Percentiles rank a stretch among this genome's conserved stretches.
Evolutionary conservation across 371 early-diverging fungal species (phyloP).

Genomic region (Mucor sp.): DNA sequence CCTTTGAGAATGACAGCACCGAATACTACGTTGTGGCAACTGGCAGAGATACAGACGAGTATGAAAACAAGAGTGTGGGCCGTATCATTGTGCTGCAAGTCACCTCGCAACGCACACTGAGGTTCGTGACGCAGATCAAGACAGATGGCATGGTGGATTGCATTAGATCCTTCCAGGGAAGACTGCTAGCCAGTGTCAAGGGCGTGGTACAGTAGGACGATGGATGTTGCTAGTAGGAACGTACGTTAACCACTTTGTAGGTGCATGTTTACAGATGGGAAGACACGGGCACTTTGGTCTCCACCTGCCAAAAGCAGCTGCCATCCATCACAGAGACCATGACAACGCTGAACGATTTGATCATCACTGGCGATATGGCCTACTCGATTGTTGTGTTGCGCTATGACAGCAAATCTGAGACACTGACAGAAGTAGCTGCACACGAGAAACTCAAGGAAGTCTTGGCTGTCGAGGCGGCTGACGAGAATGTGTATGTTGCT

Average conservation of each 20-base stretch:
- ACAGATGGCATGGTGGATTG: slow-evolving; percentile 59
- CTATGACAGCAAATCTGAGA: slow-evolving; percentile 56
- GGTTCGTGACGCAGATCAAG: slow-evolving; percentile 37
- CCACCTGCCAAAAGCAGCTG: slow-evolving; percentile 23
- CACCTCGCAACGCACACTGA: slow-evolving; percentile 42
- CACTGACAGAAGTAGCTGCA: slow-evolving; percentile 65
- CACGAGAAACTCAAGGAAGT: slow-evolving; percentile 70
- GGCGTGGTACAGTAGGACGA: slow-evolving; percentile 38
- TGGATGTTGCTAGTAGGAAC: not conserved
- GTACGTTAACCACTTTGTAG: slow-evolving; percentile 4
- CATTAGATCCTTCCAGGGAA: slow-evolving; percentile 48
- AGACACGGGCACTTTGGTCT: slow-evolving; percentile 29
- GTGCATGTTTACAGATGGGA: slow-evolving; percentile 41
- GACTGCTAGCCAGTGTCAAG: slow-evolving; percentile 58
- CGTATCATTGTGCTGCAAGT: slow-evolving; percentile 62
- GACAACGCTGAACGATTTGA: slow-evolving; percentile 24
- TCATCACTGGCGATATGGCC: slow-evolving; percentile 37
- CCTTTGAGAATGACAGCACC: slow-evolving; percentile 43
- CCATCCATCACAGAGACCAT: slow-evolving; percentile 36
- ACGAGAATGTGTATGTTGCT: slow-evolving; percentile 63
- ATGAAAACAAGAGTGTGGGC: slow-evolving; percentile 57
- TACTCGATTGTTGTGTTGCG: slow-evolving; percentile 38
- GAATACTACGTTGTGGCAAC: slow-evolving; percentile 67
- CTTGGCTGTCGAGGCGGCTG: slow-evolving; percentile 61
- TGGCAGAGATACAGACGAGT: slow-evolving; percentile 50